These are phyloP conservation scores for Senna tora DNA, from an alignment of 306 rosid genomes.

Conservation along the genomic window DNA sequence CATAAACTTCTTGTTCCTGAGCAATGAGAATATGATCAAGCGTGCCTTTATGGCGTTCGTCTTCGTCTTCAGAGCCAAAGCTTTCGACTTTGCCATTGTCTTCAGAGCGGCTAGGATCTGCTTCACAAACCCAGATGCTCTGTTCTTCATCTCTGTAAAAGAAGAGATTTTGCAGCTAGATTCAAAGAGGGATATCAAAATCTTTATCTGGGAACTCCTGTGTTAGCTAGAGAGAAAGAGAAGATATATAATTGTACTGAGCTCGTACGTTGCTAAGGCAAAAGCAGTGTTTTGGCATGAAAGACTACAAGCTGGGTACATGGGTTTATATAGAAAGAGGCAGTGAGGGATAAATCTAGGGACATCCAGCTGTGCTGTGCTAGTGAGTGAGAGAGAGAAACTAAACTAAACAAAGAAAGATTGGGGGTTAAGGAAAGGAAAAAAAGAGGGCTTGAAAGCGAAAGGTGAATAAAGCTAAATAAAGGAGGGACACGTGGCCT, in stretches of 20 bases:
- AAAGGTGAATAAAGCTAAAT: background rate
- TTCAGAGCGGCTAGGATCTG: conserved; percentile 36
- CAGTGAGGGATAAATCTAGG: background rate
- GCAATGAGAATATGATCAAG: conserved; percentile 52
- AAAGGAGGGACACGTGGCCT: conserved; percentile 29
- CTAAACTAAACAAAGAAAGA: conserved; percentile 29
- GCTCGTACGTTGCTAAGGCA: conserved; percentile 4
- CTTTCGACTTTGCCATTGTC: conserved; percentile 51
- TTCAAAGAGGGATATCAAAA: background rate
- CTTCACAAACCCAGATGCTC: conserved; percentile 42
- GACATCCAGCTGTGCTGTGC: conserved; percentile 9
- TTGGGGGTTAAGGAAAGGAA: conserved; percentile 42
- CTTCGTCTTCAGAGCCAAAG: conserved; percentile 50
- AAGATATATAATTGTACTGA: background rate
- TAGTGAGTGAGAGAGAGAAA: conserved; percentile 29
- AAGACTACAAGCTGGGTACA: conserved; percentile 3
- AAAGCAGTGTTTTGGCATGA: conserved; percentile 36
- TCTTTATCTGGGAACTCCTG: background rate
- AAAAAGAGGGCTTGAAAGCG: background rate
- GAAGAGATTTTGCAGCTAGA: conserved; percentile 1
- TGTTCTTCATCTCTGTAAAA: conserved; percentile 41
- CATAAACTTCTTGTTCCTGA: conserved; percentile 48
- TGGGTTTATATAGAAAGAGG: conserved; percentile 10
- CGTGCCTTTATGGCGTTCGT: conserved; percentile 53
- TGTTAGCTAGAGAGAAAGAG: background rate